These are phyloP conservation scores for Passalora sequoiae DNA, from an alignment of 2,329 filamentous ascomycete species.

Conservation along the genomic window DNA sequence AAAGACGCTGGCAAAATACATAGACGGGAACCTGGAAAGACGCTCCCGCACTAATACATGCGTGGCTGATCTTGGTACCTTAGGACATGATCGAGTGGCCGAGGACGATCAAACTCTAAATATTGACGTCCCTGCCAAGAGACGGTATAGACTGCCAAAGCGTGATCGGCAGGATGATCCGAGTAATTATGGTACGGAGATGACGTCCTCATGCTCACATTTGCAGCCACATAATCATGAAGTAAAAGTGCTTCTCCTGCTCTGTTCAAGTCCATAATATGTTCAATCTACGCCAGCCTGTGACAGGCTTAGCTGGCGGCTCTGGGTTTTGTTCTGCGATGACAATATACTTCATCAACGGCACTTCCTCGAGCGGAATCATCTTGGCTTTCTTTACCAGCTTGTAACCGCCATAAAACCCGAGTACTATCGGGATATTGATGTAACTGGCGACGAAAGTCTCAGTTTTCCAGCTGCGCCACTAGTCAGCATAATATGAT, in stretches of 20 bases:
- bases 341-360: slow-evolving; percentile 13
- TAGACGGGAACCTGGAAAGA: no score
- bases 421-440: slow-evolving; percentile 56
- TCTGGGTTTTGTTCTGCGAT: slow-evolving; percentile 16
- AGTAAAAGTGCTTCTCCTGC: no score
- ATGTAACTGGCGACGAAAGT: slow-evolving; percentile 58
- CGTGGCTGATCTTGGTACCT: not conserved
- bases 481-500: not conserved
- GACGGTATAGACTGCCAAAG: slow-evolving; percentile 1
- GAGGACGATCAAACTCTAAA: slow-evolving; percentile 2
- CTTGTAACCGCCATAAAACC: slow-evolving; percentile 54
- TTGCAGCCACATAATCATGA: no score
- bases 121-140: not conserved
- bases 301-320: slow-evolving; percentile 9
- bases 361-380: slow-evolving; percentile 28
- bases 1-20: not conserved
- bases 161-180: not conserved
- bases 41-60: no score
- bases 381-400: slow-evolving; percentile 44
- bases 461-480: slow-evolving; percentile 47
- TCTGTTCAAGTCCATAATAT: slow-evolving; percentile 16
- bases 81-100: not conserved
- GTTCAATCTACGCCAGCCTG: slow-evolving; percentile 12
- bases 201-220: no score
- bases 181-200: not conserved